These are phyloP conservation scores for Entomortierella parvispora DNA, from an alignment of 192 early-diverging fungal species.

Conservation along the genomic window DNA sequence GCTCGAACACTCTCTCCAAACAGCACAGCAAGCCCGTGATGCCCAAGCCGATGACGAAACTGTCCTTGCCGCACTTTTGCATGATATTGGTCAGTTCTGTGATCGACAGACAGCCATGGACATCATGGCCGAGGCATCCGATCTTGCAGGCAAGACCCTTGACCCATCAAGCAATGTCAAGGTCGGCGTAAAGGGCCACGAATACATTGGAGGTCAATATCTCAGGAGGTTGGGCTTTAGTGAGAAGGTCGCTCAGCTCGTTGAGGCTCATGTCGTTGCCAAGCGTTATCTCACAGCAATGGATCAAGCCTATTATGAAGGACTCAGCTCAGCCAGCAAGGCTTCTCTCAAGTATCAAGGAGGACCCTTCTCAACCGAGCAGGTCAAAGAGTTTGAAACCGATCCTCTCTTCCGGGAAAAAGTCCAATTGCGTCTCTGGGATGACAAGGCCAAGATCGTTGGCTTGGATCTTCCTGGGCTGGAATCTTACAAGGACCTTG, in stretches of 20 bases:
- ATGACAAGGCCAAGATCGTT: constrained; percentile 60
- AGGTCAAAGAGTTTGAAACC: constrained; percentile 55
- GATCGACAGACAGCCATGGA: constrained; percentile 56
- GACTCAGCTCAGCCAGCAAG: constrained; percentile 62
- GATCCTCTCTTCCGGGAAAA: constrained; percentile 64
- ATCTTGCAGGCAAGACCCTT: constrained; percentile 8
- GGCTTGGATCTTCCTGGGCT: constrained; percentile 55
- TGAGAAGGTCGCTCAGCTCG: constrained; percentile 57
- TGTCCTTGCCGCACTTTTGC: constrained; percentile 63
- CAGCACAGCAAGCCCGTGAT: constrained; percentile 55
- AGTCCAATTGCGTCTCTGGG: constrained; percentile 64
- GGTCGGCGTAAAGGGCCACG: constrained; percentile 63
- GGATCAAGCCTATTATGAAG: constrained; percentile 55
- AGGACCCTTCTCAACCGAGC: constrained; percentile 54
- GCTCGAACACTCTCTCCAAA: constrained; percentile 66
- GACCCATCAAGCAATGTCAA: constrained; percentile 27
- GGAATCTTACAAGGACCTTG: constrained; percentile 56
- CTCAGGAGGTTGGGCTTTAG: constrained; percentile 64
- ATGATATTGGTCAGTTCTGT: constrained; percentile 69
- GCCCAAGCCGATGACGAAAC: constrained; percentile 58
- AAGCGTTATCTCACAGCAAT: constrained; percentile 68
- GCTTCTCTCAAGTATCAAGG: constrained; percentile 63
- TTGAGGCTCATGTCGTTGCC: constrained; percentile 65
- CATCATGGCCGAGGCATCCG: constrained; percentile 56
- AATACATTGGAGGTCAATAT: constrained; percentile 65